These are phyloP conservation scores for Adansonia gregorii DNA, from an alignment of 441 rosid species.

Conservation along the genomic window DNA sequence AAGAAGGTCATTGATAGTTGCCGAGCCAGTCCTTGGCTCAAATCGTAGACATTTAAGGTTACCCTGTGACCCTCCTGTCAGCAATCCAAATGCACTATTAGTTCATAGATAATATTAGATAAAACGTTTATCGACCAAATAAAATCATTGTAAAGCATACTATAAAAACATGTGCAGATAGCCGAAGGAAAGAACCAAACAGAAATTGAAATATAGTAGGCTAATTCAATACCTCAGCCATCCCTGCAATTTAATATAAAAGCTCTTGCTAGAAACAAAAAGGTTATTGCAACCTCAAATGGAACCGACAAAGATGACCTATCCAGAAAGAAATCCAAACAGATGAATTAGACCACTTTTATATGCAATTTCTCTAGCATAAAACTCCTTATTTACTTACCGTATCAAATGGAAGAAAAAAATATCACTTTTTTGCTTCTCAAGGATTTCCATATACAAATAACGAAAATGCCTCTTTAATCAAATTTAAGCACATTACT, in stretches of 20 bases:
- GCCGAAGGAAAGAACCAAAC: not conserved
- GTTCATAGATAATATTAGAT: not conserved
- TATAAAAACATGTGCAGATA: not conserved
- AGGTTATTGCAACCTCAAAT: not conserved
- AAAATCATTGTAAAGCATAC: not conserved
- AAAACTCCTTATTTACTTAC: no score
- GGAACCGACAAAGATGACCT: conserved; percentile 25
- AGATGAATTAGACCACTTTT: not conserved
- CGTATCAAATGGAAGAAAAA: no score
- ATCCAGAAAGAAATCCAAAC: not conserved
- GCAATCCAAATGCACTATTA: conserved; percentile 18
- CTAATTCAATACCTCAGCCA: conserved; percentile 64
- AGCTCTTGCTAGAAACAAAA: not conserved
- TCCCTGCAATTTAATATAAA: conserved; percentile 21
- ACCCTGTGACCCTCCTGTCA: conserved; percentile 82
- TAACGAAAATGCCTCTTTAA: not conserved
- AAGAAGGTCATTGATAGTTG: conserved; percentile 74
- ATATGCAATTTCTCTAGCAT: no score
- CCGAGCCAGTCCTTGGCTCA: conserved; percentile 92
- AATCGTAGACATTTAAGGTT: conserved; percentile 76
- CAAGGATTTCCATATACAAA: not conserved
- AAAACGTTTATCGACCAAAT: not conserved
- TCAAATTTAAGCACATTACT: not conserved
- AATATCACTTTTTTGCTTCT: not conserved
- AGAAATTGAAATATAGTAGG: not conserved